phyloP scores from a whole-genome alignment of 257 asterid species.

The Penstemon barbatus region DNA sequence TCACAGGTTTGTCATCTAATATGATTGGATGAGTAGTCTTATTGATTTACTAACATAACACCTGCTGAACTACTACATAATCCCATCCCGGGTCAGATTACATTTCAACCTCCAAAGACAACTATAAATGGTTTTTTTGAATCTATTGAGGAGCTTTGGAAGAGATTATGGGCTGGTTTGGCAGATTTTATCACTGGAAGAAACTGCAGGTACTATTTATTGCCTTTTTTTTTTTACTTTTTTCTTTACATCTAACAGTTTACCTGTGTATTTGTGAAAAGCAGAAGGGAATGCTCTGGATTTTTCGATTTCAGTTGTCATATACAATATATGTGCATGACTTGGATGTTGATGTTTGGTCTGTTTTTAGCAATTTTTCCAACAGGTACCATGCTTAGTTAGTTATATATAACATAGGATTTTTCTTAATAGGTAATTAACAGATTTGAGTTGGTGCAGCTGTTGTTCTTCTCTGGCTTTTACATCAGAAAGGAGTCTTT shows the following conservation, averaged over 20 bases:
- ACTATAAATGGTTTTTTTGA: constrained; percentile 69
- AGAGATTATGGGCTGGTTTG: constrained; percentile 53
- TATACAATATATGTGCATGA: constrained; percentile 77
- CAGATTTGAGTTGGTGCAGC: constrained; percentile 47
- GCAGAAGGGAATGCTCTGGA: constrained; percentile 76
- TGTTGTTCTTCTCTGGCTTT: constrained; percentile 72
- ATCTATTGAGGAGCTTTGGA: constrained; percentile 76
- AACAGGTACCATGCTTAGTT: constrained; percentile 51
- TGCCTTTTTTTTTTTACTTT: background rate
- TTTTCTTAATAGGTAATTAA: constrained; percentile 9
- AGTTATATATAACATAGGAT: background rate
- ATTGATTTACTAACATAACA: background rate
- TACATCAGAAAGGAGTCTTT: constrained; percentile 83
- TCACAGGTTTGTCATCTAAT: constrained; percentile 66
- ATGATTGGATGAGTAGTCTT: background rate
- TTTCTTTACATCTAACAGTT: constrained; percentile 11
- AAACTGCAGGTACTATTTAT: constrained; percentile 70
- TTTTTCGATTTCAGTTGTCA: constrained; percentile 92
- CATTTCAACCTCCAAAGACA: constrained; percentile 82
- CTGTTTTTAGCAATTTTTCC: constrained; percentile 78
- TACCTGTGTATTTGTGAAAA: constrained; percentile 26
- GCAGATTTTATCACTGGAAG: constrained; percentile 71
- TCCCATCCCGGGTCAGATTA: constrained; percentile 47
- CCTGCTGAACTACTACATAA: constrained; percentile 6
- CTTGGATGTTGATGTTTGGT: constrained; percentile 79